Evolutionary conservation across 164 flowering plant genomes (phyloP).

Genomic region (Litsea cubeba): DNA sequence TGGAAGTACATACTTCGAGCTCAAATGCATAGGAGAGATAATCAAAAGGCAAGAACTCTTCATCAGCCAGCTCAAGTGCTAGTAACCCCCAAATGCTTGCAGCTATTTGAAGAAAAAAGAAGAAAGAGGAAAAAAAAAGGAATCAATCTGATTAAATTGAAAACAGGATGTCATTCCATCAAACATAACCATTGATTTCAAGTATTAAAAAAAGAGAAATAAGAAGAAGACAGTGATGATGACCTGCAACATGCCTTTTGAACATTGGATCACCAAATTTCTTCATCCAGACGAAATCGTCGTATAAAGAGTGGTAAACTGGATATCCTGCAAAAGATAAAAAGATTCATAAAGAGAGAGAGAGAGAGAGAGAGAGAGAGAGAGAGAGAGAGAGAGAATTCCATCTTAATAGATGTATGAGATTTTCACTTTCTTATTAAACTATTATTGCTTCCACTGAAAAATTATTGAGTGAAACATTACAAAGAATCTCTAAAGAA

Average conservation of each 20-base stretch:
- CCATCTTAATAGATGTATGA: too few species aligned
- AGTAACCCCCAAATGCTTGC: conserved; percentile 70
- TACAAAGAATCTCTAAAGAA: too few species aligned
- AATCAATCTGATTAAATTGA: not conserved
- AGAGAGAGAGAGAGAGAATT: too few species aligned
- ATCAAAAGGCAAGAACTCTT: conserved; percentile 58
- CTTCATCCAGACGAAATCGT: conserved; percentile 69
- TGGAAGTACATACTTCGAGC: conserved; percentile 45
- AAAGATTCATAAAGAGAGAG: not conserved
- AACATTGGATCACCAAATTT: conserved; percentile 74
- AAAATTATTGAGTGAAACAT: too few species aligned
- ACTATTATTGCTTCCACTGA: too few species aligned
- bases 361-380: not conserved
- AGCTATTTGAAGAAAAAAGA: conserved; percentile 24
- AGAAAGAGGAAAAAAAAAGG: not conserved
- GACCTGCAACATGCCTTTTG: conserved; percentile 70
- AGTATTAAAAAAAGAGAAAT: too few species aligned
- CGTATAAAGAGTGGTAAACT: conserved; percentile 83
- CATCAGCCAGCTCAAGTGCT: conserved; percentile 68
- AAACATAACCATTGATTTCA: not conserved
- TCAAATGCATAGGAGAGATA: conserved; percentile 55
- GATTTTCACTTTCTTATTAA: too few species aligned
- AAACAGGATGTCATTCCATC: too few species aligned
- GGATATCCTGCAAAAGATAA: conserved; percentile 44
- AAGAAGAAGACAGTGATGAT: not conserved